Base-by-base conservation (phyloP, 2,329 filamentous ascomycete species). In the Chaetothyriales sp. region DNA sequence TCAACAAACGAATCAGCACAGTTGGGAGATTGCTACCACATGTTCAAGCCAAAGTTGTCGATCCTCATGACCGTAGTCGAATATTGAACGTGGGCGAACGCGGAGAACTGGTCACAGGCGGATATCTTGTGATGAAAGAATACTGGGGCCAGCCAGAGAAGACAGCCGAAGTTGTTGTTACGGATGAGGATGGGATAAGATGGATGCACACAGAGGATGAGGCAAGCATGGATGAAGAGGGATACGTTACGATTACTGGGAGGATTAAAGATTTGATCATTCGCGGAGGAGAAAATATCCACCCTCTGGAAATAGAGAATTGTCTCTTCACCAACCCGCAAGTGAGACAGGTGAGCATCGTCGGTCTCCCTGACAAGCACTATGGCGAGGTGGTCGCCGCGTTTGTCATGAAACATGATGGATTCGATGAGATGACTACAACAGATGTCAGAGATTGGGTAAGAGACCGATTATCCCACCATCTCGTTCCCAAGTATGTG, bases 191-290 rank as follows among this genome's bases (percentile, higher is more conserved):
- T 8, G 66, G 74, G 0, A 77, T 74, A 45, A 63, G 83, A 18
- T 96, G 90, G 90, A 92, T 96, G 84, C 74, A 81, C 67, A 93
- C 84, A 0, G 92, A 92, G 18, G 92, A 98, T 62, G 90, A 96
- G 70, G 92, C 88, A 1, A 70, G 73, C 49, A 93, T 96, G 77
- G 25, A 94, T 66, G 68, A 68, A 64, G 59, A 70, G 62, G 92
- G 90, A 1, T 96, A 88, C 63, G 78, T 95, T 1, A 77, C 78
- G 59, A 95, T 96, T 62, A 95, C 59, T 2, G 59, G 59, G 3
- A 53, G 59, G 6, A 61, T 61, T 63, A 96, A 96, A 68, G 92
- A 98, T 64, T 68, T 96, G 50, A 95, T 98, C 60, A 96, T 96
- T 63, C 79, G 87, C 22, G 90, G 86, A 25, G 92, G 92, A 20